Base-by-base conservation (phyloP, 2,329 filamentous ascomycete genomes). In the Fusarium sacchari region DNA sequence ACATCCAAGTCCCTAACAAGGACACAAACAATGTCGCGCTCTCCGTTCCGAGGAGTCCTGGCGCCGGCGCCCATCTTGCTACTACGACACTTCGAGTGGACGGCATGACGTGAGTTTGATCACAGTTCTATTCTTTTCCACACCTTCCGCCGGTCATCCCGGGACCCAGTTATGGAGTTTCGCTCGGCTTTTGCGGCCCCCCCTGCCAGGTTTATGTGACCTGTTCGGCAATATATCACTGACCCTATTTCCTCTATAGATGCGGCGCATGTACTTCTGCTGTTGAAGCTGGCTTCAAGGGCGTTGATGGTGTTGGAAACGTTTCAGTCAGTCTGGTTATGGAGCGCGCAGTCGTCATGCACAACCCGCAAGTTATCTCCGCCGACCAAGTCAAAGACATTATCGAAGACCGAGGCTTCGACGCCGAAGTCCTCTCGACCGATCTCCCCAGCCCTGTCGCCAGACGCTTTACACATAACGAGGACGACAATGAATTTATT, bases 241-340 rank as follows among this genome's bases (percentile, higher is more conserved):
- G 71, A 85, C 77, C 17, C 42, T 57, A 36, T 44, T 30, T 30
- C 46, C 36, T 42, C 88, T 86, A 89, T 87, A 90, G 88, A 73
- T 99, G 96, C 84, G 95, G 96, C 80, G 93, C 96, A 76, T 99
- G 96, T 82, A 98, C 96, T 34, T 97, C 95, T 49, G 92, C 96
- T n/a, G 92, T 99, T 76, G 96, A 98, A 87, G 90, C 92, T 67
- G 96, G 93, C 75, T 97, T 99, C 84, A 93, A 94, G 78, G 90
- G 89, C 74, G 88, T 97, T 10, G 87, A 92, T 43, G 96, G 96
- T 61, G 91, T 96, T 15, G 93, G 93, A 72, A 94, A 88, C 76
- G 94, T 98, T 67, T 97, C 95, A 15, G 93, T 99, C 78, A 97
- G 94, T 81, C 86, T 99, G 77, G 93, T 98, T 63, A 97, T 98